Base-by-base conservation (phyloP, 306 rosid species). In the Cucumis hystrix region DNA sequence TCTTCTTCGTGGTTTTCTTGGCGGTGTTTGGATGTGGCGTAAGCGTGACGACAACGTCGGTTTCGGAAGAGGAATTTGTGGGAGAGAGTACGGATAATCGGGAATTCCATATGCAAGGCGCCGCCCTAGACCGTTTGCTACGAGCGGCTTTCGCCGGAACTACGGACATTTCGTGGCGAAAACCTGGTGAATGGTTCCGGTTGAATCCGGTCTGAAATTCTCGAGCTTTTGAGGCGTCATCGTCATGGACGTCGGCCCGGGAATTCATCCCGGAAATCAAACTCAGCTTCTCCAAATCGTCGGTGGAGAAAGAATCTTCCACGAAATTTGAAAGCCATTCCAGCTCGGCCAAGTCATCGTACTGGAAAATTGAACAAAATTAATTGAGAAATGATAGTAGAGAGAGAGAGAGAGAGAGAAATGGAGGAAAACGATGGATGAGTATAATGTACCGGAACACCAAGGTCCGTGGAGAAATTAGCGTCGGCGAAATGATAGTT, bases 101-200 rank as follows among this genome's bases (percentile, higher is more conserved):
- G 2, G 99, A 92, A 20, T 85, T 85, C 99, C 99, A 95, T 58
- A 87, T 89, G 88, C 97, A 85, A 47, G 97, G 96, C 4, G 92
- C 77, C 2, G 85, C 93, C 21, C 99, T 90, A 5, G 93, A 86
- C 3, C 96, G 83, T 81, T 95, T 95, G 91, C 97, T 95, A 1
- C 99, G 88, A 15, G 99, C 97, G 14, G 99, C 97, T 83, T 92
- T 95, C 0, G 90, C 97, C 0, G 93, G 96, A 6, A 92, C 93
- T 7, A 92, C 93, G 6, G 89, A 83, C 64, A 90, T 73, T 4
- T 89, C 89, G 52, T 88, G 71, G 77, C 74, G 76, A 77, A 88
- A 83, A 6, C 75, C 79, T 13, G 86, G 67, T 13, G 86, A 80
- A 79, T 47, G 62, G 80, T 56, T 82, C 63, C 75, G 77, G 80